phyloP scores from a whole-genome alignment of 2,329 filamentous ascomycete species.

The Pseudogymnoascus sp. region DNA sequence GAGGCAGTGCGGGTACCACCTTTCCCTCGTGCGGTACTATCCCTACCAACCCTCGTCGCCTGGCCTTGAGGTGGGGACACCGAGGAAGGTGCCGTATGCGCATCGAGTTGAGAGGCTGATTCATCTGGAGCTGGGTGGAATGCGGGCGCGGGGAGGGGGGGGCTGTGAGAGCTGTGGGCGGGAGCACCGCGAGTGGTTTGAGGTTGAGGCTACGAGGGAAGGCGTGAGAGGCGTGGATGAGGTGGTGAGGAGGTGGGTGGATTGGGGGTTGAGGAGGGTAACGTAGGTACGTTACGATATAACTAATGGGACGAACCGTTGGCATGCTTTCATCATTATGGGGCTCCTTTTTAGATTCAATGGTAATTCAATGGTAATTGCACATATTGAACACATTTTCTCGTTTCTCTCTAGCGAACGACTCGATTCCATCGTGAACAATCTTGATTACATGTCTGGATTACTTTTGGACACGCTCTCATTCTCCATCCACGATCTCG shows the following conservation, averaged over 20 bases:
- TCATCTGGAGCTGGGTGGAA: slow-evolving; percentile 71
- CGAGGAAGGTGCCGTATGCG: slow-evolving; percentile 71
- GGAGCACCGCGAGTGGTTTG: slow-evolving; percentile 92
- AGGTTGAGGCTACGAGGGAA: slow-evolving; percentile 65
- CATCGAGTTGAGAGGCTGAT: slow-evolving; percentile 84
- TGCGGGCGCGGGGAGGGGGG: slow-evolving; percentile 46
- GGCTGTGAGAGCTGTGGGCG: slow-evolving; percentile 71
- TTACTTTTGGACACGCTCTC: no score
- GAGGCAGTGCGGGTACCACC: slow-evolving; percentile 80
- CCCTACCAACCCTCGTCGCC: slow-evolving; percentile 53
- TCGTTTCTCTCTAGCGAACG: no score
- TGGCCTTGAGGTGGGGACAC: slow-evolving; percentile 27
- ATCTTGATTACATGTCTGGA: no score
- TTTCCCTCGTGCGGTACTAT: slow-evolving; percentile 85
- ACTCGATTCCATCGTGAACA: no score
- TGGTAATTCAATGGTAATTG: neutral
- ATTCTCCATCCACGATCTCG: neutral
- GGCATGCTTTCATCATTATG: neutral
- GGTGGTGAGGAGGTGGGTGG: slow-evolving; percentile 74
- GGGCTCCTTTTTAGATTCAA: neutral
- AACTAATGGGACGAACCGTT: neutral
- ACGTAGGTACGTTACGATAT: neutral
- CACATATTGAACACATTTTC: no score
- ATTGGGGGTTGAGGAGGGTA: slow-evolving; percentile 43
- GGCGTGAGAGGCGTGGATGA: slow-evolving; percentile 62